Conservation (phyloP, 805 yeast species). For the Crinitomyces ghanaensis region DNA sequence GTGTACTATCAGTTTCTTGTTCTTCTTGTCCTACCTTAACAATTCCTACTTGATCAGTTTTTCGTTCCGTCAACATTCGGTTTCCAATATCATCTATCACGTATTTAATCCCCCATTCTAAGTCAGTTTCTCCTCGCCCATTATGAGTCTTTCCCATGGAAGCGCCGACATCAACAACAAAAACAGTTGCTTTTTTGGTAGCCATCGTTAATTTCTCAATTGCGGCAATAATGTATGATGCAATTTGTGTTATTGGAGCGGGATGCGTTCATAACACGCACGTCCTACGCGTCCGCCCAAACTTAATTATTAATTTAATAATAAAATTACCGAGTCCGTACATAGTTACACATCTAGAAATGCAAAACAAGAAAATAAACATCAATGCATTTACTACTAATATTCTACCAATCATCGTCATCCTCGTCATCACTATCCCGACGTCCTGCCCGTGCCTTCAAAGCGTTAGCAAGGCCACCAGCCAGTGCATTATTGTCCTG, state of each 20-base stretch:
- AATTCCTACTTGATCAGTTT: constrained; percentile 21
- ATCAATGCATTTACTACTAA: background rate
- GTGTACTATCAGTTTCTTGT: too few species aligned
- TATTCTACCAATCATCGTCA: constrained; percentile 26
- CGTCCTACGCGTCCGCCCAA: too few species aligned
- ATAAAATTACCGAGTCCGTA: too few species aligned
- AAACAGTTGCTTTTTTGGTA: constrained; percentile 36
- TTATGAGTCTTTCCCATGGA: constrained; percentile 17
- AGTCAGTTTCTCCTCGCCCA: constrained; percentile 11
- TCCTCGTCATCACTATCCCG: constrained; percentile 54
- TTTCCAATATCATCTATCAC: constrained; percentile 30
- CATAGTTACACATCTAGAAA: too few species aligned
- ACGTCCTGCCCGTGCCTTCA: constrained; percentile 57
- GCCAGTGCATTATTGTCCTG: constrained; percentile 53
- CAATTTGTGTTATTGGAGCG: too few species aligned
- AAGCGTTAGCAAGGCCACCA: constrained; percentile 82
- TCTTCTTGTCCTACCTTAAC: constrained; percentile 15
- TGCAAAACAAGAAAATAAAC: too few species aligned
- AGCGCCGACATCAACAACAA: constrained; percentile 40
- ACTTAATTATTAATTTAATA: too few species aligned
- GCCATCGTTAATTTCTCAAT: too few species aligned
- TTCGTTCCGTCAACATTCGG: constrained; percentile 17
- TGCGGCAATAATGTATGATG: too few species aligned
- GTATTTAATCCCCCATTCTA: constrained; percentile 26
- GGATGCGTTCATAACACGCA: too few species aligned